Base-by-base conservation (phyloP, 768 basidiomycete genomes). In the Kwoniella dendrophila region DNA sequence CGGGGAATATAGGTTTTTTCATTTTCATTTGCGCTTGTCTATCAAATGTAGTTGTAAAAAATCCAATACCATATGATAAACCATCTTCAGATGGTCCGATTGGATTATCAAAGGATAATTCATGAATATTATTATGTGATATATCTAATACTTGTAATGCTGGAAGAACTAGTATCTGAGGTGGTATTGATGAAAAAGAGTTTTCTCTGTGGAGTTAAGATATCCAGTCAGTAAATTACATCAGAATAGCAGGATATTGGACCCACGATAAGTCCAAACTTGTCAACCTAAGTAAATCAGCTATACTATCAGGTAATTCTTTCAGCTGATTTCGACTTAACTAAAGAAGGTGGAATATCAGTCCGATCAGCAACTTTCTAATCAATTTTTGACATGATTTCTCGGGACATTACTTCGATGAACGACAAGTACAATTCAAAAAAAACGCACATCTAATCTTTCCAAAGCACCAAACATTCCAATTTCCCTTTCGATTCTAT, bases 381-480 rank as follows among this genome's bases (percentile, higher is more conserved):
- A n/a, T n/a, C n/a, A n/a, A n/a, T n/a, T n/a, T n/a, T n/a, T n/a
- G n/a, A n/a, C n/a, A n/a, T n/a, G n/a, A n/a, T n/a, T n/a, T n/a
- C n/a, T n/a, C n/a, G n/a, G n/a, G n/a, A n/a, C n/a, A n/a, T n/a
- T n/a, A n/a, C n/a, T n/a, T n/a, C n/a, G n/a, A n/a, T n/a, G 29
- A 6, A 56, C 40, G 33, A n/a, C 22, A 12, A 36, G 41, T 33
- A n/a, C 30, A 49, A 32, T 32, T 8, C 33, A 34, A 36, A 33
- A 45, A 8, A 30, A 16, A 66, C 74, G 66, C 59, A 78, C 74
- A 61, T 76, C 73, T 24, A 78, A 43, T 26, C 49, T 59, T 55
- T 67, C 69, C 40, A 78, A 49, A 18, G 70, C 72, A 2, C 73
- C 77, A 62, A 78, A 73, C 51, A 67, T 60, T 3, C 75, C 77